These are phyloP conservation scores for Suillus lakei DNA, from an alignment of 768 basidiomycete species.

Conservation along the genomic window DNA sequence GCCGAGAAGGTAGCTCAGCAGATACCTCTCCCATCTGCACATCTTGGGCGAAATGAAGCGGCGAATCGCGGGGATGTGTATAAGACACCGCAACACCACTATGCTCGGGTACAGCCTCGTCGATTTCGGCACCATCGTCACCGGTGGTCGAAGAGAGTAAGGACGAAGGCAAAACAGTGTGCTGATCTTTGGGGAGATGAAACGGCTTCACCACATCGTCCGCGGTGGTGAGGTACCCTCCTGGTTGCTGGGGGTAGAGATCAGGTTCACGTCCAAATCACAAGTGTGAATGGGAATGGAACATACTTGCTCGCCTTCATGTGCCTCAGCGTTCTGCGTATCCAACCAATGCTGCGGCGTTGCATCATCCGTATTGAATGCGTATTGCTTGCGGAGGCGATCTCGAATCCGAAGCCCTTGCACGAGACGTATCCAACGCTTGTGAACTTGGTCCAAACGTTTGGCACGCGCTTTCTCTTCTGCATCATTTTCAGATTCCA, in stretches of 20 bases:
- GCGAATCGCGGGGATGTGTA: conserved; percentile 15
- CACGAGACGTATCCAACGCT: conserved; percentile 87
- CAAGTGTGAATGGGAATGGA: neutral
- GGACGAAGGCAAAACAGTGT: conserved; percentile 19
- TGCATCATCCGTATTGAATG: conserved; percentile 20
- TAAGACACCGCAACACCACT: conserved; percentile 4
- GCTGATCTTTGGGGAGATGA: conserved; percentile 64
- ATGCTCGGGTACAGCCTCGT: conserved; percentile 22
- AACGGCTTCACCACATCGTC: conserved; percentile 78
- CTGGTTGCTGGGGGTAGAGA: conserved; percentile 33
- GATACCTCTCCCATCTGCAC: conserved; percentile 22
- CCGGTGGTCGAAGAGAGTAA: conserved; percentile 25
- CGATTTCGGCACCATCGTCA: conserved; percentile 37
- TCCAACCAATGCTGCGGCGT: conserved; percentile 17
- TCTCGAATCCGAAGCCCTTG: conserved; percentile 88
- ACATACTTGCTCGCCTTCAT: conserved; percentile 28
- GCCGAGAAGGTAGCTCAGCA: conserved; percentile 9
- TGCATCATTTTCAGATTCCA: conserved; percentile 78
- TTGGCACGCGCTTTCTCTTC: conserved; percentile 79
- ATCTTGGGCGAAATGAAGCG: conserved; percentile 15
- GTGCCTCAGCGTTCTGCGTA: conserved; percentile 22
- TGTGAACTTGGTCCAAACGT: conserved; percentile 78
- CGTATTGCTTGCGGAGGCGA: conserved; percentile 82
- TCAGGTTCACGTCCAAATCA: neutral
- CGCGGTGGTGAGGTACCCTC: conserved; percentile 70